A percentile compares a stretch with the other conserved stretches of the same genome.
Evolutionary conservation across 2,329 filamentous ascomycete species (phyloP).

Genomic region (Fusarium musae): DNA sequence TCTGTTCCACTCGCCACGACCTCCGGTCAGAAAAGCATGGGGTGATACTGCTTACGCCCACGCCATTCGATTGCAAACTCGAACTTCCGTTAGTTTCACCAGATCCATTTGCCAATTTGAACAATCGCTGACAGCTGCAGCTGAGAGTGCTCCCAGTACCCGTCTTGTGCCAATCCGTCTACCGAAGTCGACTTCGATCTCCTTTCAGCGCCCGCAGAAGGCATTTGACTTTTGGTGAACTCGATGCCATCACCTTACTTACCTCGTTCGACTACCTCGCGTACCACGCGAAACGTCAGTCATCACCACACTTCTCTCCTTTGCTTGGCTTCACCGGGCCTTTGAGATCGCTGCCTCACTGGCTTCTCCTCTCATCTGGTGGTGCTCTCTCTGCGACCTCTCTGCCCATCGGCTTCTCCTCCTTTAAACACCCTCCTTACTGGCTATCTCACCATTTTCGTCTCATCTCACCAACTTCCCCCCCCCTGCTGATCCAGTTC

Average conservation of each 20-base stretch:
- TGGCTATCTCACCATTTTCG: background rate
- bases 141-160: too few relatives aligned
- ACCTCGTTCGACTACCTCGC: too few relatives aligned
- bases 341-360: background rate
- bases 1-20: background rate
- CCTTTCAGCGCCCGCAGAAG: background rate
- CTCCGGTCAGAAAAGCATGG: fast-evolving
- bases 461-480: background rate
- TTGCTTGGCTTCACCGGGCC: background rate
- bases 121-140: background rate
- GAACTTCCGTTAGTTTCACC: background rate
- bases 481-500: too few relatives aligned
- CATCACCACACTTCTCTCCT: background rate
- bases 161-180: background rate
- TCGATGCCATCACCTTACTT: fast-evolving
- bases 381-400: background rate
- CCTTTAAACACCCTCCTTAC: background rate
- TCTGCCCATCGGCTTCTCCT: background rate
- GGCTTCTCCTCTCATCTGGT: background rate
- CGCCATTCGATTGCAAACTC: background rate
- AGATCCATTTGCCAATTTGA: too few relatives aligned
- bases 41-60: background rate
- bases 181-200: fast-evolving
- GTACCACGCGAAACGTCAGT: too few relatives aligned
- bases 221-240: background rate